Evolutionary conservation across 2,329 filamentous ascomycete genomes (phyloP).

Genomic region (Cucurbitaria berberidis): DNA sequence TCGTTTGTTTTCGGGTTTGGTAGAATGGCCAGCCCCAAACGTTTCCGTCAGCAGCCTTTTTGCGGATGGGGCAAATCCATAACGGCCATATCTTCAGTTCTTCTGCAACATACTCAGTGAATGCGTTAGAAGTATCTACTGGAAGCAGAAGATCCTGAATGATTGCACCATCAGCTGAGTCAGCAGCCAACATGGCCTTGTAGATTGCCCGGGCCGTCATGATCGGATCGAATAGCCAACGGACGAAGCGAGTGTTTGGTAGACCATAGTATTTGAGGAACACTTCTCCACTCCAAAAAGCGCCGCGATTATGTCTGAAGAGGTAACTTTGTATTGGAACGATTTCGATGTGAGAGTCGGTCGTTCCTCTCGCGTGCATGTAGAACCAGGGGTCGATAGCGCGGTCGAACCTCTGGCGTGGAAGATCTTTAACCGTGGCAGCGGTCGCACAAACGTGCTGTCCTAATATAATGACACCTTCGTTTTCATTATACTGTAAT

Average conservation of each 20-base stretch:
- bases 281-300: slow-evolving; percentile 66
- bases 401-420: slow-evolving; percentile 36
- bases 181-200: slow-evolving; percentile 62
- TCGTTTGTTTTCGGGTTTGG: background rate
- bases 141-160: slow-evolving; percentile 67
- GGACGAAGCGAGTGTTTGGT: slow-evolving; percentile 63
- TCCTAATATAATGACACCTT: slow-evolving; percentile 10
- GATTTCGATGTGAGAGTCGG: slow-evolving; percentile 30
- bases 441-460: slow-evolving; percentile 2
- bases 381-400: slow-evolving; percentile 55
- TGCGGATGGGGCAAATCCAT: slow-evolving; percentile 60
- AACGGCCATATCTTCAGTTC: slow-evolving; percentile 58
- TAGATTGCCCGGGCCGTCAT: slow-evolving; percentile 66
- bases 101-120: slow-evolving; percentile 57
- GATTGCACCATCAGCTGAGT: slow-evolving; percentile 60
- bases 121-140: slow-evolving; percentile 54
- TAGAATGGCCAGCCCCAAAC: slow-evolving; percentile 16
- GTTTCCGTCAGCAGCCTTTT: slow-evolving; percentile 1
- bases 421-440: background rate
- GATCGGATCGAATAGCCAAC: slow-evolving; percentile 63
- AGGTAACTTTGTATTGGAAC: slow-evolving; percentile 68
- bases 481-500: slow-evolving; percentile 48
- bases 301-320: slow-evolving; percentile 71
- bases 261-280: slow-evolving; percentile 64
- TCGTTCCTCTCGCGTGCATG: slow-evolving; percentile 35